phyloP scores from a whole-genome alignment of 2,329 filamentous ascomycete genomes.

The Calcarisporium arbuscula region DNA sequence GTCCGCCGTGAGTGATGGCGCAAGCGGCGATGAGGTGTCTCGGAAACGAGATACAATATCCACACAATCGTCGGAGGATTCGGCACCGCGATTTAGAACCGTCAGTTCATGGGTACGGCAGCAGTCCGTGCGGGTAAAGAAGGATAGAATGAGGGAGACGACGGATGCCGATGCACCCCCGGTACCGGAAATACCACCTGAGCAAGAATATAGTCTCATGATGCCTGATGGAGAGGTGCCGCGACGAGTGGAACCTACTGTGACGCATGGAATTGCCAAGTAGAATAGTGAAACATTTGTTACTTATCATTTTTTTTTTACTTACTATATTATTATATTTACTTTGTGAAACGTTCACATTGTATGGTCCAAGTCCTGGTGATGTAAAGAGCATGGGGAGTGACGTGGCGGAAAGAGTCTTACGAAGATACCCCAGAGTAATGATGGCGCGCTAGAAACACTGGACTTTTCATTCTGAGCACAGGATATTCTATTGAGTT shows the following conservation, averaged over 20 bases:
- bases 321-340: no score
- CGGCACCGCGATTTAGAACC: slow-evolving; percentile 48
- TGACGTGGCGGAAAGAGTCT: no score
- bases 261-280: slow-evolving; percentile 5
- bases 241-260: slow-evolving; percentile 28
- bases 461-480: no score
- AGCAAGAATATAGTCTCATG: slow-evolving; percentile 44
- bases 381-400: no score
- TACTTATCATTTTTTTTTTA: neutral
- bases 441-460: no score
- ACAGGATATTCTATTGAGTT: neutral
- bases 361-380: no score
- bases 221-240: slow-evolving; percentile 44
- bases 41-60: slow-evolving; percentile 42
- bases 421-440: no score
- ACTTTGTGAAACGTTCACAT: no score
- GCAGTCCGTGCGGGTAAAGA: slow-evolving; percentile 49
- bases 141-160: no score
- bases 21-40: slow-evolving; percentile 7
- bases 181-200: slow-evolving; percentile 34
- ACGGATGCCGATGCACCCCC: slow-evolving; percentile 27
- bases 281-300: slow-evolving; percentile 3
- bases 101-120: slow-evolving; percentile 61
- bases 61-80: slow-evolving; percentile 47
- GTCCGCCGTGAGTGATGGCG: slow-evolving; percentile 11